Conservation (phyloP, 495 filamentous ascomycete species). For the Trichoderma orchidacearum region DNA sequence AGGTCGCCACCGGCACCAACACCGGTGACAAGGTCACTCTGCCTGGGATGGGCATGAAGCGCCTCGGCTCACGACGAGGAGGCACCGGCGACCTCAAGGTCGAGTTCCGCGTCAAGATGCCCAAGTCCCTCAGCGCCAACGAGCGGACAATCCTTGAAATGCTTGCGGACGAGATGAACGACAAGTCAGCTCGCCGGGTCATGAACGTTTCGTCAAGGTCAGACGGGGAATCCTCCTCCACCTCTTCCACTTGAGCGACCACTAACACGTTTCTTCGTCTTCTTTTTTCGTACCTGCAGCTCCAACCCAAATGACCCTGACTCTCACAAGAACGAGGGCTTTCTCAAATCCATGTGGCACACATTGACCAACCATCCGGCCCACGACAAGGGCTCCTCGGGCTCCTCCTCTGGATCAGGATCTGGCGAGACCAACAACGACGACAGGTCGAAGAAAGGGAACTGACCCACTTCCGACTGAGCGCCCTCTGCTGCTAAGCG, state of each 20-base stretch:
- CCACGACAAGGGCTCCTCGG: slow-evolving; percentile 20
- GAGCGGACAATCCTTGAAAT: slow-evolving; percentile 88
- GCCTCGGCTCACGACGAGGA: slow-evolving; percentile 41
- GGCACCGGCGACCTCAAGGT: slow-evolving; percentile 71
- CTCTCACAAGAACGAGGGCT: slow-evolving; percentile 60
- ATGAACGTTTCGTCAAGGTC: slow-evolving; percentile 47
- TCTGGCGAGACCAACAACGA: slow-evolving; percentile 19
- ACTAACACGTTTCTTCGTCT: not conserved
- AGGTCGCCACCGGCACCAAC: slow-evolving; percentile 76
- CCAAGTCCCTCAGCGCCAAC: slow-evolving; percentile 78
- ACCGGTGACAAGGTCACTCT: slow-evolving; percentile 86
- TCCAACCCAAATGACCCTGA: slow-evolving; percentile 16
- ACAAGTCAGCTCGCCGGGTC: slow-evolving; percentile 79
- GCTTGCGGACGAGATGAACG: slow-evolving; percentile 85
- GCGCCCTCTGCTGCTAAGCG: not conserved
- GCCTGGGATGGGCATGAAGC: slow-evolving; percentile 83
- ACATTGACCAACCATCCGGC: slow-evolving; percentile 65
- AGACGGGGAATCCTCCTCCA: slow-evolving; percentile 5
- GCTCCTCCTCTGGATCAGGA: slow-evolving; percentile 6
- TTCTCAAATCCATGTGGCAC: slow-evolving; percentile 83
- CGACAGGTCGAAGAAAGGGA: slow-evolving; percentile 8
- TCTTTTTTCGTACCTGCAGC: not conserved
- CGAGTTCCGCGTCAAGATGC: slow-evolving; percentile 91
- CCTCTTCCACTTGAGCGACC: not conserved
- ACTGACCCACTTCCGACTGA: not conserved